These are phyloP conservation scores for Neostapfia colusana DNA, from an alignment of 176 grass and related monocot species.

Conservation along the genomic window DNA sequence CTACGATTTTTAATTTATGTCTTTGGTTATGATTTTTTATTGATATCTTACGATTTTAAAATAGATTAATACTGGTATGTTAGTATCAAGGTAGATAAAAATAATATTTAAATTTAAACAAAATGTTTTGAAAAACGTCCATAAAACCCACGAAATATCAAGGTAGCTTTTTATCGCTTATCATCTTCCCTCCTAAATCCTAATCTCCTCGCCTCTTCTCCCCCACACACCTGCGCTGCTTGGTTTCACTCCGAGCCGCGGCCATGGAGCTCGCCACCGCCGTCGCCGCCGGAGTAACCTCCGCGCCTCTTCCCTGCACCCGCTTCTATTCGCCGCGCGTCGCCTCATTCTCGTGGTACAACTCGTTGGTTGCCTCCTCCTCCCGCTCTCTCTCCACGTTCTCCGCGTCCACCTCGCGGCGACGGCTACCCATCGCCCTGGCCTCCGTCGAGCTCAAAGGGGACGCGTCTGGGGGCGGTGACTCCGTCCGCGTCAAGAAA, in stretches of 20 bases:
- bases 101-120: no score
- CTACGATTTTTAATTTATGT: no score
- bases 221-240: conserved; percentile 1
- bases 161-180: background rate
- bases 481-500: conserved; percentile 59
- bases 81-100: no score
- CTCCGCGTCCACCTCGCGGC: conserved; percentile 32
- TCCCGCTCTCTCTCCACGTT: conserved; percentile 25
- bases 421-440: conserved; percentile 21
- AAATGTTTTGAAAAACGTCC: no score
- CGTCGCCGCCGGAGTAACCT: conserved; percentile 28
- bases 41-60: no score
- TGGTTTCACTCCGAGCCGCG: conserved; percentile 10
- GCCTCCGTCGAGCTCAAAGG: conserved; percentile 40
- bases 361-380: background rate
- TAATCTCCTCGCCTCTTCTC: conserved; percentile 16
- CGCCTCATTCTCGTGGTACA: conserved; percentile 11
- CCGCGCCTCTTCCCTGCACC: background rate
- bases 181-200: background rate
- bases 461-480: conserved; percentile 30
- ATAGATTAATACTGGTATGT: no score
- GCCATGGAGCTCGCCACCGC: conserved; percentile 51
- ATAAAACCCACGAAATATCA: background rate
- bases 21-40: no score
- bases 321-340: background rate